Percentiles rank a stretch among this genome's conserved stretches.
Conservation (phyloP, 2,329 filamentous ascomycete species). For the Colletotrichum cordylinicola region DNA sequence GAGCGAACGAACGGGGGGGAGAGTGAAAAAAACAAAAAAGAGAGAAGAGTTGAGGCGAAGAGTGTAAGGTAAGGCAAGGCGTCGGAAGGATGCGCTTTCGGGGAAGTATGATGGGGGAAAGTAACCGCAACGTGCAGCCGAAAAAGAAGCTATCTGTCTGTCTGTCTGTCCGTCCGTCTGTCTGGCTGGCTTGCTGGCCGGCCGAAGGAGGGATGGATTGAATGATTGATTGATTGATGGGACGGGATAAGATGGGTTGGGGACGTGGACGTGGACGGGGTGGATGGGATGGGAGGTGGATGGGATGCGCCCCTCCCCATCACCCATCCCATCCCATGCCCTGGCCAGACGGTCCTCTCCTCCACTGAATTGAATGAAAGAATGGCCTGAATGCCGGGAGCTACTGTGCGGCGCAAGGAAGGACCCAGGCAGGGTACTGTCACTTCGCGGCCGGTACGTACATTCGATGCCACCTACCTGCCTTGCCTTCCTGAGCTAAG, state of each 20-base stretch:
- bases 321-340: not conserved
- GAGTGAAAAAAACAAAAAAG: not conserved
- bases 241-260: not conserved
- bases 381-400: slow-evolving; percentile 1
- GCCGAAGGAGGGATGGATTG: not conserved
- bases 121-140: not conserved
- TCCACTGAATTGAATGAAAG: slow-evolving; percentile 3
- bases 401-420: not conserved
- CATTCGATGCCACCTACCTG: not conserved
- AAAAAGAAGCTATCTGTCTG: not conserved
- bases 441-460: not conserved
- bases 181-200: not conserved
- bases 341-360: not conserved
- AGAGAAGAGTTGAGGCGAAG: not conserved
- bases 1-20: not conserved
- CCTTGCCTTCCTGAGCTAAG: not conserved
- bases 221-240: not conserved
- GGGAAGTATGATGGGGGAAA: not conserved
- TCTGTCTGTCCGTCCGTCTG: not conserved
- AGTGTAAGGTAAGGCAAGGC: not conserved
- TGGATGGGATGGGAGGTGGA: not conserved
- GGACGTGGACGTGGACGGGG: not conserved
- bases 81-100: not conserved
- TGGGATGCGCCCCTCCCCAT: not conserved
- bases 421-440: not conserved